phyloP scores from a whole-genome alignment of 768 basidiomycete genomes.

The Calocybe gangraenosa region DNA sequence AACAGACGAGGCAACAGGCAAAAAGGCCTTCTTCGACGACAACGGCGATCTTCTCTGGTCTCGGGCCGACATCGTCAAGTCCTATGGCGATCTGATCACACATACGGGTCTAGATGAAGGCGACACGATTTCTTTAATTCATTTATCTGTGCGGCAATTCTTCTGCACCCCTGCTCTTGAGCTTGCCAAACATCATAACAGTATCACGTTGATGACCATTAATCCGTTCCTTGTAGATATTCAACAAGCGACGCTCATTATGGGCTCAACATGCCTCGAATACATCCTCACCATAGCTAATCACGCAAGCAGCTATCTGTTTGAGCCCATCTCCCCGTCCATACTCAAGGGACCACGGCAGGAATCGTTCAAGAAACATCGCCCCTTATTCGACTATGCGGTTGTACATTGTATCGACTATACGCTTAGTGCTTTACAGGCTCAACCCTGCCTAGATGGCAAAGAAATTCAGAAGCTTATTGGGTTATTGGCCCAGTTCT shows the following conservation, averaged over 20 bases:
- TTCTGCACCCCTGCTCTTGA: neutral
- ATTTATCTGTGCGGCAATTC: neutral
- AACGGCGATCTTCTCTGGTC: neutral
- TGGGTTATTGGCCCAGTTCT: neutral
- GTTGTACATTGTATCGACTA: neutral
- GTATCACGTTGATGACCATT: neutral
- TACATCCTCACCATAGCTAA: neutral
- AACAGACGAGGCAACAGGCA: neutral
- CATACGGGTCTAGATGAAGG: neutral
- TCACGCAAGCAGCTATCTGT: neutral
- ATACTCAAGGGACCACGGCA: neutral
- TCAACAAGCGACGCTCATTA: neutral
- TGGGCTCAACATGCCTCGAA: neutral
- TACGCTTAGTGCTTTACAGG: neutral
- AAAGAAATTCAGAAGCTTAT: neutral
- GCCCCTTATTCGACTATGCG: neutral
- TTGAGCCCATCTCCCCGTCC: neutral
- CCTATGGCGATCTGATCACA: neutral
- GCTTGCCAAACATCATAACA: neutral
- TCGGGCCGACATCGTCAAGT: neutral
- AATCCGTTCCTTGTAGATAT: neutral
- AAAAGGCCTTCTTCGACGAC: neutral
- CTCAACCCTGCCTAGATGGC: neutral
- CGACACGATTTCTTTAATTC: neutral
- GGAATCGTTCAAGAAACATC: neutral